Evolutionary conservation across 176 grass and related monocot species (phyloP).

Genomic region (Coix lacrymajobi): DNA sequence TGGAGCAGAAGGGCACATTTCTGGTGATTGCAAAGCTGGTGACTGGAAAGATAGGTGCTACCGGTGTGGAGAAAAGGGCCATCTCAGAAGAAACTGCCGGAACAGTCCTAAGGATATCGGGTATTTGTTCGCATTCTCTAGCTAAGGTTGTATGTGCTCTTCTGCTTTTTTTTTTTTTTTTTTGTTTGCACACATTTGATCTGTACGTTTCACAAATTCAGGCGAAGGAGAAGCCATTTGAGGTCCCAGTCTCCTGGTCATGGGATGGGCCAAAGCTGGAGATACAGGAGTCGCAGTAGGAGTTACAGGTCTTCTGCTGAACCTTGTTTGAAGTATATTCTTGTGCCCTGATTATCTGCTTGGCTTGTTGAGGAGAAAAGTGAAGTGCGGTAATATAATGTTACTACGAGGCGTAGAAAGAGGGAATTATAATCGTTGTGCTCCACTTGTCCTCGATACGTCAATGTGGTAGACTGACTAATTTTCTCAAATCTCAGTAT

Average conservation of each 20-base stretch:
- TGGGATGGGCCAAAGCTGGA: background rate
- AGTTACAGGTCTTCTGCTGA: background rate
- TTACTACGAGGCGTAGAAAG: background rate
- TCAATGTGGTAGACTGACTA: background rate
- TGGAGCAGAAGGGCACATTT: constrained; percentile 72
- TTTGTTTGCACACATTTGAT: constrained; percentile 6
- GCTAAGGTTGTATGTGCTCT: background rate
- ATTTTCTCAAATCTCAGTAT: background rate
- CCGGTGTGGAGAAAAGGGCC: constrained; percentile 66
- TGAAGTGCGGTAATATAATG: background rate
- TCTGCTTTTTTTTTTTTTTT: background rate
- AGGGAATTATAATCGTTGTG: background rate
- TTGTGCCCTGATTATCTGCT: background rate
- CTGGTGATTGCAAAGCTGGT: constrained; percentile 62
- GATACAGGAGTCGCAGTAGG: background rate
- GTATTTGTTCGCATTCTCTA: constrained; percentile 25
- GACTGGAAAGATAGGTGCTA: constrained; percentile 75
- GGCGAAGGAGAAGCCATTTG: constrained; percentile 42
- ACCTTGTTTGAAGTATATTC: background rate
- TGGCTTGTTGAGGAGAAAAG: background rate
- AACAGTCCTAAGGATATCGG: constrained; percentile 56
- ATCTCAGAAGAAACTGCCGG: constrained; percentile 65
- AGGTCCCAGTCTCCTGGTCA: constrained; percentile 43
- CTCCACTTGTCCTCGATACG: background rate
- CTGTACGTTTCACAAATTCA: constrained; percentile 5